Conservation (phyloP, 306 rosid species). For the Vigna mungo region DNA sequence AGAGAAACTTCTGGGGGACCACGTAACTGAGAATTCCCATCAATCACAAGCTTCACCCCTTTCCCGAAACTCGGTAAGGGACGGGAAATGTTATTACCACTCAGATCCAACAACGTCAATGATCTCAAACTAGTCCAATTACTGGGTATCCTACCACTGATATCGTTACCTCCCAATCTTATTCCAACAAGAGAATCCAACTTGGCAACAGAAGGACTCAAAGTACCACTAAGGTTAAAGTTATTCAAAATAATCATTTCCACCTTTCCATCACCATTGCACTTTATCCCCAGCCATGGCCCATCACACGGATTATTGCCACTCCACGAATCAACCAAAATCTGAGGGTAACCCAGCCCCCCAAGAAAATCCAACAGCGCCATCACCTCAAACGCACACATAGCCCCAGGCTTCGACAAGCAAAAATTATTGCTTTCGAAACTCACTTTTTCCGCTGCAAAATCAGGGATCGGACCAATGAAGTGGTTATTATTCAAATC, state of each 20-base stretch:
- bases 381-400: constrained; percentile 68
- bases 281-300: constrained; percentile 73
- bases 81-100: constrained; percentile 65
- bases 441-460: constrained; percentile 50
- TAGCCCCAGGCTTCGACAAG: constrained; percentile 47
- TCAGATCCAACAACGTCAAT: constrained; percentile 68
- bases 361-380: constrained; percentile 69
- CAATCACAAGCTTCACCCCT: constrained; percentile 40
- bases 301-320: constrained; percentile 76
- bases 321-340: constrained; percentile 60
- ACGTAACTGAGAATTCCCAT: constrained; percentile 32
- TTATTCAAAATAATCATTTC: constrained; percentile 61
- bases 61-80: constrained; percentile 57
- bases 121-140: constrained; percentile 69
- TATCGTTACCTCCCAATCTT: constrained; percentile 58
- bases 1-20: not conserved
- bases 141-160: constrained; percentile 63
- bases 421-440: constrained; percentile 58
- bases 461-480: constrained; percentile 77
- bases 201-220: constrained; percentile 74
- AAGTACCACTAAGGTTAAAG: constrained; percentile 61
- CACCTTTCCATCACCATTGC: constrained; percentile 56
- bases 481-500: constrained; percentile 73
- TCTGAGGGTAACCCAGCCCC: constrained; percentile 60
- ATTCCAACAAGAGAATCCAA: constrained; percentile 61